phyloP scores from a whole-genome alignment of 768 basidiomycete genomes.

The Obba rivulosa region DNA sequence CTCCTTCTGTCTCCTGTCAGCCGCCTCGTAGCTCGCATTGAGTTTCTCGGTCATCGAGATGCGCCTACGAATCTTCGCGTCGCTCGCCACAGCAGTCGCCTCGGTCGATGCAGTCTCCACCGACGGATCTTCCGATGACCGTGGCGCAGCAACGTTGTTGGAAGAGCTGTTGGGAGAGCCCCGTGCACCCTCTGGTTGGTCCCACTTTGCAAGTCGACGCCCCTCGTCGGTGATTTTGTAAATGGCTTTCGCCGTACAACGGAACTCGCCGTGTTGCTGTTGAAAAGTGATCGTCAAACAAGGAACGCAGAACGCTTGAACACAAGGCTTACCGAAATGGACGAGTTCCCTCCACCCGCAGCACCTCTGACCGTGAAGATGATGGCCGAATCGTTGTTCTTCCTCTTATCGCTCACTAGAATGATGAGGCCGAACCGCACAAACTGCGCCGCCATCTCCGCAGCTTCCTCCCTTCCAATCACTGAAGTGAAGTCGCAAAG shows the following conservation, averaged over 20 bases:
- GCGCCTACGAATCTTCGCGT: constrained; percentile 70
- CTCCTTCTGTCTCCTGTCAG: constrained; percentile 64
- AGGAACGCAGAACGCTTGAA: constrained; percentile 3
- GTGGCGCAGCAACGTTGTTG: constrained; percentile 50
- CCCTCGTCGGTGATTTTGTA: constrained; percentile 96
- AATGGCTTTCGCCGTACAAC: constrained; percentile 91
- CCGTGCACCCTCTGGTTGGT: constrained; percentile 36
- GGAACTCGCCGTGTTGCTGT: constrained; percentile 92
- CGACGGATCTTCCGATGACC: constrained; percentile 51
- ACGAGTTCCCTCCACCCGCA: constrained; percentile 68
- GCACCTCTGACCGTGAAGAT: constrained; percentile 89
- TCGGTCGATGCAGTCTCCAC: constrained; percentile 21
- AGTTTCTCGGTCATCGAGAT: constrained; percentile 74
- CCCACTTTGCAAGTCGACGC: constrained; percentile 81
- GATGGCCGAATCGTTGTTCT: constrained; percentile 87
- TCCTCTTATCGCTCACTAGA: constrained; percentile 86
- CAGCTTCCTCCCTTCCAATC: constrained; percentile 92
- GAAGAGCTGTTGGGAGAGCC: constrained; percentile 66
- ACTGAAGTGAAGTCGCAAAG: constrained; percentile 96
- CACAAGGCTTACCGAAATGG: constrained; percentile 54
- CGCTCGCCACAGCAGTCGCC: constrained; percentile 33
- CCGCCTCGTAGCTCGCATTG: constrained; percentile 48
- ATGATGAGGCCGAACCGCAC: constrained; percentile 89
- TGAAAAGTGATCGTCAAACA: constrained; percentile 12
- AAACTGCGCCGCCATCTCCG: constrained; percentile 97